Base-by-base conservation (phyloP, 75 land plant species). In the Picea glauca region DNA sequence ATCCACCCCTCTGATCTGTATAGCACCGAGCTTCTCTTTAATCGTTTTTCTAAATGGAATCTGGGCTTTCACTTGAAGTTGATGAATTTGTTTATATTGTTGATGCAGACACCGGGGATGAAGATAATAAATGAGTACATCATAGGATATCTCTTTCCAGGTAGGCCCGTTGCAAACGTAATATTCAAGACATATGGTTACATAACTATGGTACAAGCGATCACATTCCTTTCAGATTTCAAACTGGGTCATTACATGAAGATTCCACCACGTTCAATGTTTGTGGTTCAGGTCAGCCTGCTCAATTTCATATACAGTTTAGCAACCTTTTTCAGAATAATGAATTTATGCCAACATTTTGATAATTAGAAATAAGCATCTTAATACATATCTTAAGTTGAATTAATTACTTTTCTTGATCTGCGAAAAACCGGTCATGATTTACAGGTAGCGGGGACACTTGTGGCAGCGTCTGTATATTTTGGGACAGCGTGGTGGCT, bases 201-300 rank as follows among this genome's bases (percentile, higher is more conserved):
- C 79, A 83, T 79, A 60, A 86, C 83, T 80, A 77, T 87, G 86
- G 40, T 62, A 18, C 85, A 86, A 32, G 90, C 89, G 1, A 32
- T 88, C 14, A 46, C 61, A 1, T 83, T 88, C 56, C 65, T 87
- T 30, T 35, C 64, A 13, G 90, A 83, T 40, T 81, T 88, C 62
- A 86, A 88, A 60, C 72, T 88, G 31, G 89, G 90, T 21, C 90
- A 88, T 43, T 88, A 86, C 89, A 87, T 88, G 88, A 87, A 88
- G 79, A 83, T 88, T 58, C 89, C 89, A 17, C 89, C 89, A 7
- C 78, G 81, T 13, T 33, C 90, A 21, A 87, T 88, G 90, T 88
- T 88, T 65, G 23, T 46, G 4, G 82, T 76, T 31, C 89, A 87
- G 82, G 89, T 85, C 63, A 46, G 2, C 9, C 8, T 35, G 32